Evolutionary conservation across 148 eudicot species (phyloP).

Genomic region (Cornus suecica): DNA sequence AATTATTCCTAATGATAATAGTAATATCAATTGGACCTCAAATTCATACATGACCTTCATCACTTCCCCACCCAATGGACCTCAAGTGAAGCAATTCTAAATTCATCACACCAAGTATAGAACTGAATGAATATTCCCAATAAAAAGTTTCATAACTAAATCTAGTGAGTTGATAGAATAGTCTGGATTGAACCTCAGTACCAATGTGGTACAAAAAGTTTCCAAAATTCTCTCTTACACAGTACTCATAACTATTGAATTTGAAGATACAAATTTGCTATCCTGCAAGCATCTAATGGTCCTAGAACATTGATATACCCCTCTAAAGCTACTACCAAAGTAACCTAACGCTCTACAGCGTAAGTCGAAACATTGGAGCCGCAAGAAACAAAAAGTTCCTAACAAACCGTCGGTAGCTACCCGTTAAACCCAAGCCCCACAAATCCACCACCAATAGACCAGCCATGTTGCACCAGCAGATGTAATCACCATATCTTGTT

Average conservation of each 20-base stretch:
- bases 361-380: too few relatives aligned
- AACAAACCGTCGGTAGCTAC: too few relatives aligned
- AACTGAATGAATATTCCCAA: not conserved
- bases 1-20: too few relatives aligned
- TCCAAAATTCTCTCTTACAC: not conserved
- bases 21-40: not conserved
- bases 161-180: not conserved
- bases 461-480: not conserved
- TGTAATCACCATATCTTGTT: constrained; percentile 69
- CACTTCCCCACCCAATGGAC: not conserved
- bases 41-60: not conserved
- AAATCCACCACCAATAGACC: not conserved
- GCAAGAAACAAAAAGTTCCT: too few relatives aligned
- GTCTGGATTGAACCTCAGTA: not conserved
- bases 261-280: not conserved
- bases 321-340: not conserved
- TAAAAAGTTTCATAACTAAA: too few relatives aligned
- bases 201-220: not conserved
- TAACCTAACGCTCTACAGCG: too few relatives aligned
- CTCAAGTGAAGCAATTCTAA: not conserved
- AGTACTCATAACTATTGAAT: not conserved
- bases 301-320: not conserved
- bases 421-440: too few relatives aligned
- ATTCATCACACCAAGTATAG: not conserved
- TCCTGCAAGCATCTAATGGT: not conserved